phyloP scores from a whole-genome alignment of 2,329 filamentous ascomycete genomes.

The Teratosphaeria viscida region DNA sequence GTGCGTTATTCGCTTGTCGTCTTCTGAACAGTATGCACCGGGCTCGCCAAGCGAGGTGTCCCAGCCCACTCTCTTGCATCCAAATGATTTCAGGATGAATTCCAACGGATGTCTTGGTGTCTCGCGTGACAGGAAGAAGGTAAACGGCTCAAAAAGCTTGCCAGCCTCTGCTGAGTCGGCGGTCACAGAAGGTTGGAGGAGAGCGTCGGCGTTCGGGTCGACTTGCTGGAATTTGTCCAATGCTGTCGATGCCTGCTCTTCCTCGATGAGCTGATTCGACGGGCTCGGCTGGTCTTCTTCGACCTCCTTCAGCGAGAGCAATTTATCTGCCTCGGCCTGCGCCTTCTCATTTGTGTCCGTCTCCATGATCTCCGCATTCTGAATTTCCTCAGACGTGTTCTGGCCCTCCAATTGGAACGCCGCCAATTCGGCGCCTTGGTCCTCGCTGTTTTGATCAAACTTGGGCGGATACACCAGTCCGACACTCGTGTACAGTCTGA shows the following conservation, averaged over 20 bases:
- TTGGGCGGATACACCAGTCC: constrained; percentile 93
- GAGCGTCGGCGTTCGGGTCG: constrained; percentile 71
- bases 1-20: constrained; percentile 82
- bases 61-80: constrained; percentile 94
- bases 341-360: constrained; percentile 29
- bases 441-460: constrained; percentile 79
- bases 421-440: constrained; percentile 77
- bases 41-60: constrained; percentile 72
- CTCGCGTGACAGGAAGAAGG: constrained; percentile 87
- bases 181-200: constrained; percentile 62
- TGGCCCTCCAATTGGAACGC: constrained; percentile 85
- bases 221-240: constrained; percentile 89
- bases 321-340: constrained; percentile 39
- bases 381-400: constrained; percentile 33
- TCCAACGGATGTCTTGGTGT: constrained; percentile 83
- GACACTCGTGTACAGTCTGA: constrained; percentile 79
- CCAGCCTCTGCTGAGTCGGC: constrained; percentile 53
- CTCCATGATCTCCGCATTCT: constrained; percentile 15
- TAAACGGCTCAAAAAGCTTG: constrained; percentile 77
- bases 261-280: constrained; percentile 12
- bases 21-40: constrained; percentile 83
- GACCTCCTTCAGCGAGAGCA: constrained; percentile 30
- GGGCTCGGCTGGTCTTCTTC: constrained; percentile 21
- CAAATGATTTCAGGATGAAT: constrained; percentile 86
- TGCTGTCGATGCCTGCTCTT: constrained; percentile 25